Conservation (phyloP, 2,329 filamentous ascomycete genomes). For the Myriosclerotinia duriaeana region DNA sequence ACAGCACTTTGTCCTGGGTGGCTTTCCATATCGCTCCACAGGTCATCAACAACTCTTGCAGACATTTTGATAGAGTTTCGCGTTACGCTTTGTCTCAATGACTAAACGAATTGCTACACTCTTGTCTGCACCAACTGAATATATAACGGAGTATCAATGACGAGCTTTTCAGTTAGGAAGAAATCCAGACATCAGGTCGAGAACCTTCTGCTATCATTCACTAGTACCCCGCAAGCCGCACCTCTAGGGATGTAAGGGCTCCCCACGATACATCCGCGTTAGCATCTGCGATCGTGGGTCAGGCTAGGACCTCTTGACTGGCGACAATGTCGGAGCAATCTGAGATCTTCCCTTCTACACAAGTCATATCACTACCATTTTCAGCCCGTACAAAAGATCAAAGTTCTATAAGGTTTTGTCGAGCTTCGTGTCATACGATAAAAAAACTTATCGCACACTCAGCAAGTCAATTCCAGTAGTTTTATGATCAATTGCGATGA, state of each 20-base stretch:
- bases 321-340: neutral
- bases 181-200: neutral
- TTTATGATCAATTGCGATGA: slow-evolving; percentile 15
- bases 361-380: slow-evolving; percentile 6
- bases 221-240: slow-evolving; percentile 18
- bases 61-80: neutral
- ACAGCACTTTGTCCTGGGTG: neutral
- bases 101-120: slow-evolving; percentile 2
- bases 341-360: slow-evolving; percentile 9
- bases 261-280: neutral
- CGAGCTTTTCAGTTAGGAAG: slow-evolving; percentile 9
- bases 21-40: slow-evolving; percentile 19
- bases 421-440: slow-evolving; percentile 17
- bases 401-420: slow-evolving; percentile 6
- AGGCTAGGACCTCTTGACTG: slow-evolving; percentile 6
- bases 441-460: slow-evolving; percentile 6
- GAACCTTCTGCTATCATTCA: slow-evolving; percentile 7
- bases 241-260: slow-evolving; percentile 4
- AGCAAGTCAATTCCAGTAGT: slow-evolving; percentile 14
- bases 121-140: slow-evolving; percentile 13
- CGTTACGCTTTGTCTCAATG: neutral
- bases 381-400: slow-evolving; percentile 21
- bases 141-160: slow-evolving; percentile 8
- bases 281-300: slow-evolving; percentile 4
- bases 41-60: slow-evolving; percentile 13